These are phyloP conservation scores for Fonsecaea pedrosoi DNA, from an alignment of 2,329 filamentous ascomycete species.

Conservation along the genomic window DNA sequence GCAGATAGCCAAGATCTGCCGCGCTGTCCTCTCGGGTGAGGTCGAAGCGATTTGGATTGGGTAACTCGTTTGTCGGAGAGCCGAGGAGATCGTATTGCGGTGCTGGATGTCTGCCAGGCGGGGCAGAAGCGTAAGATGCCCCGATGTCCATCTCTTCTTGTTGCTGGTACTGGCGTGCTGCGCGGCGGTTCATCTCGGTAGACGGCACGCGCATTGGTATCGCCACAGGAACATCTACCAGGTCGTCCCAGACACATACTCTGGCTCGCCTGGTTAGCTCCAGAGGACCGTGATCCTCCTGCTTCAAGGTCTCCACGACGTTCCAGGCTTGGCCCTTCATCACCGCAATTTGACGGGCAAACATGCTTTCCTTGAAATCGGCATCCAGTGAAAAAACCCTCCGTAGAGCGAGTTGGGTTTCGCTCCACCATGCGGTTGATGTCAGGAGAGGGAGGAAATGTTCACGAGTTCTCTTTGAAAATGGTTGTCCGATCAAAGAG, in stretches of 20 bases:
- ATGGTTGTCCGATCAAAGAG: slow-evolving; percentile 92
- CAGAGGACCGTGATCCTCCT: slow-evolving; percentile 86
- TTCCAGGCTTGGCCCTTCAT: slow-evolving; percentile 99
- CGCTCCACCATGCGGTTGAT: slow-evolving; percentile 95
- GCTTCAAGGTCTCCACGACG: slow-evolving; percentile 95
- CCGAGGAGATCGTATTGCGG: slow-evolving; percentile 71
- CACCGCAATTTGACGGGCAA: slow-evolving; percentile 95
- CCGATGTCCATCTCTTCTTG: slow-evolving; percentile 91
- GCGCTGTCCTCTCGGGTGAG: slow-evolving; percentile 57
- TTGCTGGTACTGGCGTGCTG: slow-evolving; percentile 51
- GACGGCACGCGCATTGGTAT: slow-evolving; percentile 86
- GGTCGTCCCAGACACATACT: slow-evolving; percentile 97
- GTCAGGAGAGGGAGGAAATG: slow-evolving; percentile 97
- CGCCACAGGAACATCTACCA: slow-evolving; percentile 93
- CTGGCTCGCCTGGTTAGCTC: slow-evolving; percentile 88
- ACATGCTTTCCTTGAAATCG: slow-evolving; percentile 99
- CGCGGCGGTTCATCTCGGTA: slow-evolving; percentile 77
- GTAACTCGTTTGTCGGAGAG: slow-evolving; percentile 65
- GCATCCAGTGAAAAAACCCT: slow-evolving; percentile 88
- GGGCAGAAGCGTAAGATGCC: slow-evolving; percentile 66
- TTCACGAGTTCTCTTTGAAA: slow-evolving; percentile 89
- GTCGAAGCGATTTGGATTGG: slow-evolving; percentile 78
- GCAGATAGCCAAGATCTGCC: slow-evolving; percentile 45
- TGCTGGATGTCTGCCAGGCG: slow-evolving; percentile 48
- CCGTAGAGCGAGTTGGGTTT: slow-evolving; percentile 86